phyloP scores from a whole-genome alignment of 495 filamentous ascomycete genomes.

The Penicillium crystallinum region DNA sequence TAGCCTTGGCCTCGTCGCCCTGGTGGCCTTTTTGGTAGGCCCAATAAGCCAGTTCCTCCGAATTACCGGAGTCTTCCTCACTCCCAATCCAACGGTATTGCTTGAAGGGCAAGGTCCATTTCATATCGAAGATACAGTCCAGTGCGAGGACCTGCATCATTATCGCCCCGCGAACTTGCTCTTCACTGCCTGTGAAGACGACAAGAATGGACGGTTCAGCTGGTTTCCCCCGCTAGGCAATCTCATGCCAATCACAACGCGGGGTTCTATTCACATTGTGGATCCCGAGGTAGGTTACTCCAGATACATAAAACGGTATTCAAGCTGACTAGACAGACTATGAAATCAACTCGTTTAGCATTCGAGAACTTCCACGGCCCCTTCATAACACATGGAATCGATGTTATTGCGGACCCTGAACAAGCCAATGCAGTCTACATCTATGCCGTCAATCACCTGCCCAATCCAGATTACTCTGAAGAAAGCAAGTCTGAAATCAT shows the following conservation, averaged over 20 bases:
- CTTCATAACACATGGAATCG: slow-evolving; percentile 58
- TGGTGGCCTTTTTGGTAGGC: slow-evolving; percentile 30
- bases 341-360: slow-evolving; percentile 40
- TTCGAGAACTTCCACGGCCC: slow-evolving; percentile 49
- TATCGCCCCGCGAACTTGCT: slow-evolving; percentile 43
- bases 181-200: slow-evolving; percentile 54
- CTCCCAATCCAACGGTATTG: slow-evolving; percentile 23
- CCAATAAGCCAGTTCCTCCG: slow-evolving; percentile 25
- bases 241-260: slow-evolving; percentile 30
- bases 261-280: slow-evolving; percentile 50
- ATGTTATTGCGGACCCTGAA: slow-evolving; percentile 45
- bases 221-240: slow-evolving; percentile 54
- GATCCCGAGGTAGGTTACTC: slow-evolving; percentile 40
- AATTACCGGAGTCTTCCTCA: slow-evolving; percentile 27
- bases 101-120: slow-evolving; percentile 32
- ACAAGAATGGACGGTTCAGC: slow-evolving; percentile 35
- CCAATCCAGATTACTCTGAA: slow-evolving; percentile 36
- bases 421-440: slow-evolving; percentile 50
- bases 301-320: neutral
- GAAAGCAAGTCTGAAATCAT: slow-evolving; percentile 9
- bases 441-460: slow-evolving; percentile 55
- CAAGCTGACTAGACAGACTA: slow-evolving; percentile 35
- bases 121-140: slow-evolving; percentile 47
- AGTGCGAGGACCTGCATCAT: slow-evolving; percentile 59
- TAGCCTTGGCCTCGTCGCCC: slow-evolving; percentile 26